These are phyloP conservation scores for Cucurbita ficifolia DNA, from an alignment of 306 rosid species.

Conservation along the genomic window DNA sequence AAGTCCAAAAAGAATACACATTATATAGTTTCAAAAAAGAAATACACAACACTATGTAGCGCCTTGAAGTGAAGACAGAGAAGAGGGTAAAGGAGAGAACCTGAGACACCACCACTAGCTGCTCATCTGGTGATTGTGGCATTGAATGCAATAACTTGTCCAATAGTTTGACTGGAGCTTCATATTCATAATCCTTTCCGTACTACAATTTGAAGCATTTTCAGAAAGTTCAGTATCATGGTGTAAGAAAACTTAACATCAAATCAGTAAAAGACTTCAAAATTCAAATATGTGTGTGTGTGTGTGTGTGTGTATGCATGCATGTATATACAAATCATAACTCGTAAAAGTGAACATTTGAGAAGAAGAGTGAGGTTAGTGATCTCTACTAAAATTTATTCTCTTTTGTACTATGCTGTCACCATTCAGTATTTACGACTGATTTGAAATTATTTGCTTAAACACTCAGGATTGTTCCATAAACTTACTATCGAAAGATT, in stretches of 20 bases:
- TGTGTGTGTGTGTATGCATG: no score
- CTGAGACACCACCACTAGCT: conserved; percentile 89
- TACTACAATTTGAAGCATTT: conserved; percentile 35
- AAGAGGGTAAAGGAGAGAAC: conserved; percentile 20
- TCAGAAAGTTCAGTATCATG: background rate
- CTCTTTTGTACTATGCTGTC: background rate
- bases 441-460: background rate
- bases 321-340: background rate
- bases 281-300: background rate
- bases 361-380: background rate
- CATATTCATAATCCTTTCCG: conserved; percentile 82
- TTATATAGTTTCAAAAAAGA: no score
- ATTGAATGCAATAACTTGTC: conserved; percentile 76
- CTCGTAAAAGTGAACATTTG: background rate
- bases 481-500: no score
- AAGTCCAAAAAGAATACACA: background rate
- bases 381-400: background rate
- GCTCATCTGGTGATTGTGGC: conserved; percentile 79
- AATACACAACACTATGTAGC: background rate
- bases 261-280: background rate
- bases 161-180: conserved; percentile 92
- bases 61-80: background rate
- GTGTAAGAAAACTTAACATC: background rate
- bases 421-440: background rate
- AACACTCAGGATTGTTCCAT: background rate